Evolutionary conservation across 2,329 filamentous ascomycete species (phyloP).

Genomic region (Epichloe hybrida): DNA sequence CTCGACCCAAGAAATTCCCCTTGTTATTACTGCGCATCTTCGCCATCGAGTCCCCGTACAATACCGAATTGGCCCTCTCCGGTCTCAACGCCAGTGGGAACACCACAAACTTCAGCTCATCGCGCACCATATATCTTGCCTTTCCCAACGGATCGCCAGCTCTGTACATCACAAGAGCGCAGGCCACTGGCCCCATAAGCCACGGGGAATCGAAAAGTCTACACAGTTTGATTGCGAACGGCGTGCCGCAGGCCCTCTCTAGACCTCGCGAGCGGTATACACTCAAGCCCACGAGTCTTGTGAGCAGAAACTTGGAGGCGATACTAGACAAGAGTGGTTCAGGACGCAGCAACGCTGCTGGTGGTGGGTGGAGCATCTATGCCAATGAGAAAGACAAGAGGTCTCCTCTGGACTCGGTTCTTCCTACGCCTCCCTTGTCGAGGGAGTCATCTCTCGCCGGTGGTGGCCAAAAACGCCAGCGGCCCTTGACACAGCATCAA

Average conservation of each 20-base stretch:
- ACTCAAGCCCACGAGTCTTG: conserved; percentile 53
- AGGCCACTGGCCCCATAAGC: conserved; percentile 27
- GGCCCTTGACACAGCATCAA: conserved; percentile 15
- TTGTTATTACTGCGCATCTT: conserved; percentile 67
- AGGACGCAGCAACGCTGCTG: conserved; percentile 55
- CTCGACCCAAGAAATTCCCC: conserved; percentile 54
- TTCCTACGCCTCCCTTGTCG: conserved; percentile 35
- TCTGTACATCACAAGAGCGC: conserved; percentile 50
- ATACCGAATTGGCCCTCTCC: conserved; percentile 38
- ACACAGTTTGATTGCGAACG: conserved; percentile 58
- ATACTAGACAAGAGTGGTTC: conserved; percentile 57
- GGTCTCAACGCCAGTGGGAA: conserved; percentile 17
- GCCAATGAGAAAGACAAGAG: conserved; percentile 44
- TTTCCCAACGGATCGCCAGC: conserved; percentile 71
- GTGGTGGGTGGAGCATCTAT: conserved; percentile 71
- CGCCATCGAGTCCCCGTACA: conserved; percentile 70
- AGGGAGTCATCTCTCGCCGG: conserved; percentile 15
- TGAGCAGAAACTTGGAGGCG: conserved; percentile 57
- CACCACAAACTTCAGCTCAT: conserved; percentile 43
- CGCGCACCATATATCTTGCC: conserved; percentile 63
- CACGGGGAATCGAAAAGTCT: conserved; percentile 47
- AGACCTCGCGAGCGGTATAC: conserved; percentile 58
- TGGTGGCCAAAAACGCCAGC: conserved; percentile 16
- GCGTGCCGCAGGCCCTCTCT: conserved; percentile 72
- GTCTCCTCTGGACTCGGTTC: conserved; percentile 39